Evolutionary conservation across 2,329 filamentous ascomycete genomes (phyloP).

Genomic region (Pseudomassariella vexata): DNA sequence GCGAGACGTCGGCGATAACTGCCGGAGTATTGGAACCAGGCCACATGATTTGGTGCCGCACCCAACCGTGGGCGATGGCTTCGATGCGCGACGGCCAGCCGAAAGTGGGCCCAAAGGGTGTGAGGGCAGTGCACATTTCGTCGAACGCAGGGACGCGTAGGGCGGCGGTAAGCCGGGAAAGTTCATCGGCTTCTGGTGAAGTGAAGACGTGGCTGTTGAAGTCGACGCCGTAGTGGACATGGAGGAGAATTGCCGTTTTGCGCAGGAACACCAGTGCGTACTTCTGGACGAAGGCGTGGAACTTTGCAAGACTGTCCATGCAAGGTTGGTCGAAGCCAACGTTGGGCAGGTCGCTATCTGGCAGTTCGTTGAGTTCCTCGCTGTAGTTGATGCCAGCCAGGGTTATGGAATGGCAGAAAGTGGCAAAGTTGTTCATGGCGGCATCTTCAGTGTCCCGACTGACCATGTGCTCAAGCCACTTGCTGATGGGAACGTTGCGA

Average conservation of each 20-base stretch:
- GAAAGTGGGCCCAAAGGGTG: constrained; percentile 33
- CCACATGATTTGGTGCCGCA: constrained; percentile 54
- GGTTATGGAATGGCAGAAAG: constrained; percentile 46
- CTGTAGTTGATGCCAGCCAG: constrained; percentile 37
- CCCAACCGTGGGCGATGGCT: constrained; percentile 61
- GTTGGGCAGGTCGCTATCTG: constrained; percentile 29
- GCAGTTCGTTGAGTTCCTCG: constrained; percentile 25
- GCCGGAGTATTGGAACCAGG: constrained; percentile 10
- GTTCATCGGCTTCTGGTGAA: constrained; percentile 64
- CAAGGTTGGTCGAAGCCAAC: constrained; percentile 49
- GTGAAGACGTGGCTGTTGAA: constrained; percentile 66
- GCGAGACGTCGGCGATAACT: no score
- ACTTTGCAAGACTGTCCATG: constrained; percentile 46
- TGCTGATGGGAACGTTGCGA: constrained; percentile 44
- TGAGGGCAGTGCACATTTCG: constrained; percentile 64
- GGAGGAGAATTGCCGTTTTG: constrained; percentile 76
- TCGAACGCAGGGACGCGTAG: constrained; percentile 74
- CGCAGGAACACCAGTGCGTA: constrained; percentile 89
- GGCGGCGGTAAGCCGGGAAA: constrained; percentile 72
- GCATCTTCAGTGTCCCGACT: constrained; percentile 37
- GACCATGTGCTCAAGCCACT: constrained; percentile 42
- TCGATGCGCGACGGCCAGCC: constrained; percentile 44
- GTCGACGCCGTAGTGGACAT: constrained; percentile 84
- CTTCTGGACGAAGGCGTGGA: constrained; percentile 61
- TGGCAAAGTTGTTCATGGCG: constrained; percentile 47